phyloP scores from a whole-genome alignment of 2,329 filamentous ascomycete species.

The Chrysoporthe austroafricana region DNA sequence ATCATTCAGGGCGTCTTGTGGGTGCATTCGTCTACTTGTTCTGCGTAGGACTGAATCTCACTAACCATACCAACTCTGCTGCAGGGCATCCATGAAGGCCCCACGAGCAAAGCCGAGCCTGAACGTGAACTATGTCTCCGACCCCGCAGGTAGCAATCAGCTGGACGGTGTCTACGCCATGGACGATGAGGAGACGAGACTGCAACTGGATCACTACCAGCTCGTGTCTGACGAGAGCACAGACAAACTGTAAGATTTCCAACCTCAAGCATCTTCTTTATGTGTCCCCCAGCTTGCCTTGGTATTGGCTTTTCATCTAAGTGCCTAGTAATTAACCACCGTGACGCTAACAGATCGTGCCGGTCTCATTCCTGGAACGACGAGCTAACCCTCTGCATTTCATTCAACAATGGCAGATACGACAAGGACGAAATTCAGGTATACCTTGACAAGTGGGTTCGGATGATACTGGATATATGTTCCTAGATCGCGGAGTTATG shows the following conservation, averaged over 20 bases:
- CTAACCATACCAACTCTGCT: background rate
- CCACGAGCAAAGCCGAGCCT: background rate
- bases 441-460: background rate
- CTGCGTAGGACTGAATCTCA: too few species aligned
- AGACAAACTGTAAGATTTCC: background rate
- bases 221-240: background rate
- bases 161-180: background rate
- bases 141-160: background rate
- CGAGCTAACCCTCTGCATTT: background rate
- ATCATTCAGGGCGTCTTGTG: background rate
- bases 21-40: background rate
- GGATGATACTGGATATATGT: too few species aligned
- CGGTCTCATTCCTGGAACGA: background rate
- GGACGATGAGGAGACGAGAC: background rate
- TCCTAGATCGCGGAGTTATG: too few species aligned
- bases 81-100: background rate
- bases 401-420: background rate
- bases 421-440: background rate
- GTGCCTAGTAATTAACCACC: background rate
- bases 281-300: background rate
- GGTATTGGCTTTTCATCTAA: background rate
- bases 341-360: background rate
- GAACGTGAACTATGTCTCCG: background rate
- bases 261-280: background rate
- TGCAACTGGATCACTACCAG: background rate